Conservation (phyloP, 129 eudicot genomes). For the carrot (Daucus carota) region DNA sequence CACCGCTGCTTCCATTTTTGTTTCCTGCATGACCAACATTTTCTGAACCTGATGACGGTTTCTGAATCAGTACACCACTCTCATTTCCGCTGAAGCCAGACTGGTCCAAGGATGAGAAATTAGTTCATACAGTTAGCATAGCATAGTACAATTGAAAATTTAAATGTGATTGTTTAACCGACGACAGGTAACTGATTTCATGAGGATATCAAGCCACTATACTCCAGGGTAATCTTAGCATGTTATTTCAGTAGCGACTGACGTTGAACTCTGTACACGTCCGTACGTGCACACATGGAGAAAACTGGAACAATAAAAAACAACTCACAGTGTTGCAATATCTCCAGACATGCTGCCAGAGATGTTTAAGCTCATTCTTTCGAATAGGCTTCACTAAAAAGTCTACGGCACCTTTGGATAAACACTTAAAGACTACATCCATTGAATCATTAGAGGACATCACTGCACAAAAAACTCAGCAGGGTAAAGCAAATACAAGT, state of each 20-base stretch:
- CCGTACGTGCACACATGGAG: background rate
- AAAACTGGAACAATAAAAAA: constrained; percentile 22
- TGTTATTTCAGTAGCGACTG: constrained; percentile 26
- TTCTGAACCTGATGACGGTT: constrained; percentile 26
- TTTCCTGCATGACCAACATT: constrained; percentile 42
- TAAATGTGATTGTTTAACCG: background rate
- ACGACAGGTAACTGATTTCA: background rate
- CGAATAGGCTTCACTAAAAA: constrained; percentile 79
- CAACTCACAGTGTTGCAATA: constrained; percentile 76
- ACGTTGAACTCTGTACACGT: constrained; percentile 20
- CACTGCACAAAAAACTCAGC: constrained; percentile 56
- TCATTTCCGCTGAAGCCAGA: constrained; percentile 63
- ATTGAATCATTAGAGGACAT: constrained; percentile 74
- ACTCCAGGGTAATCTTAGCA: background rate
- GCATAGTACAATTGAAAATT: background rate
- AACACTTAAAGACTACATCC: constrained; percentile 78
- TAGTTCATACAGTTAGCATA: constrained; percentile 14
- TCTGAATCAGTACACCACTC: constrained; percentile 39
- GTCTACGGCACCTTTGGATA: constrained; percentile 81
- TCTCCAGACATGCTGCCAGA: constrained; percentile 94
- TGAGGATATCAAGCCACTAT: background rate
- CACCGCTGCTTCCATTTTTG: constrained; percentile 36
- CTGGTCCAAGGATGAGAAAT: constrained; percentile 31
- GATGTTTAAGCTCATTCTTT: constrained; percentile 77
- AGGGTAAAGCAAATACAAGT: constrained; percentile 31